Percentiles rank a stretch among this genome's conserved stretches.
Evolutionary conservation across 371 early-diverging fungal genomes (phyloP).

Genomic region (Rhizopus delemar): DNA sequence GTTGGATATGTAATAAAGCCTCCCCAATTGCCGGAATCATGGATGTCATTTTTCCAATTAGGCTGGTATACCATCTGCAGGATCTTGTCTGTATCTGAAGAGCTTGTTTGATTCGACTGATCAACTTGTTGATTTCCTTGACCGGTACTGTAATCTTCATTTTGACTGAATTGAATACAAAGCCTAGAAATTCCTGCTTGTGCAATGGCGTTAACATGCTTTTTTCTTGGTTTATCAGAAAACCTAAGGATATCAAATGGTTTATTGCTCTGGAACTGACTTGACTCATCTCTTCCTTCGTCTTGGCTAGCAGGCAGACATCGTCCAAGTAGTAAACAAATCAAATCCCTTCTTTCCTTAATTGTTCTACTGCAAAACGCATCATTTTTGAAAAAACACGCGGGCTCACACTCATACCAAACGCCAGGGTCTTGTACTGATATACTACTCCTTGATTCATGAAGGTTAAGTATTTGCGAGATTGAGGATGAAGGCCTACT

Average conservation of each 20-base stretch:
- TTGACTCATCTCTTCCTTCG: not conserved
- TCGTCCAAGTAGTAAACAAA: slow-evolving; percentile 8
- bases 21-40: slow-evolving; percentile 11
- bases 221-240: slow-evolving; percentile 10
- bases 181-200: slow-evolving; percentile 10
- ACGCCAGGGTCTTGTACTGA: slow-evolving; percentile 14
- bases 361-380: slow-evolving; percentile 1
- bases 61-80: not conserved
- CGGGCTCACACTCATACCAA: slow-evolving; percentile 18
- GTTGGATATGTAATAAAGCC: not conserved
- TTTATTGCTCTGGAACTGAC: not conserved
- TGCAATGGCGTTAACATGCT: slow-evolving; percentile 3
- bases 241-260: slow-evolving; percentile 4
- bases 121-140: slow-evolving; percentile 7
- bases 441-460: slow-evolving; percentile 8
- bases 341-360: slow-evolving; percentile 1
- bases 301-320: not conserved
- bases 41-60: slow-evolving; percentile 7
- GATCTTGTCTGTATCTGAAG: not conserved
- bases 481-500: slow-evolving; percentile 6
- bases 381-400: not conserved
- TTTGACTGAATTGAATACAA: not conserved
- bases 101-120: slow-evolving; percentile 4
- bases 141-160: slow-evolving; percentile 10
- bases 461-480: slow-evolving; percentile 9